A percentile compares a stretch with the other conserved stretches of the same genome.
Evolutionary conservation across 768 basidiomycete genomes (phyloP).

Genomic region (Fomitopsis pulvina): DNA sequence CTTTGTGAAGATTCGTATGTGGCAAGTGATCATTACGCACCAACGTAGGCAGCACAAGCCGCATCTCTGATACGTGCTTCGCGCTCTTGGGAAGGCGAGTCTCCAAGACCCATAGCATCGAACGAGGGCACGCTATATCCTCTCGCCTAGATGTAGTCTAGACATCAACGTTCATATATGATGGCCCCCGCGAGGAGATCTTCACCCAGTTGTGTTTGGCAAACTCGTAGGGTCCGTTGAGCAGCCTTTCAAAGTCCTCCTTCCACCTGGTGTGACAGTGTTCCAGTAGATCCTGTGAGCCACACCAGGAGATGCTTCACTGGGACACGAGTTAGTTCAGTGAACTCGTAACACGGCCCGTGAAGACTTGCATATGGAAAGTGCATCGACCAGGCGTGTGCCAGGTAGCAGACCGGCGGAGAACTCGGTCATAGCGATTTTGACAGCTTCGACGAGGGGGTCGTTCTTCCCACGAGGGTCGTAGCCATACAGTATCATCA

Average conservation of each 20-base stretch:
- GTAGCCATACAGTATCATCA: constrained; percentile 24
- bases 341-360: neutral
- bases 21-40: no score
- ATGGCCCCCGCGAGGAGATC: constrained; percentile 2
- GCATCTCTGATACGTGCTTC: constrained; percentile 13
- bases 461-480: constrained; percentile 25
- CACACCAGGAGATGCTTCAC: constrained; percentile 32
- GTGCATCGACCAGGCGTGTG: constrained; percentile 23
- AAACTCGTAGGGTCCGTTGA: constrained; percentile 23
- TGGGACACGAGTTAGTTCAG: constrained; percentile 1
- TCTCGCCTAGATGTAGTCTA: constrained; percentile 8
- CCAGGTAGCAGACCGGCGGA: constrained; percentile 22
- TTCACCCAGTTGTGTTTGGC: constrained; percentile 26
- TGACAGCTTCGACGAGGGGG: constrained; percentile 29
- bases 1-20: no score
- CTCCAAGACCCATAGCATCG: constrained; percentile 10
- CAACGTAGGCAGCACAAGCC: constrained; percentile 10
- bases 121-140: constrained; percentile 14
- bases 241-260: constrained; percentile 10
- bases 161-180: neutral
- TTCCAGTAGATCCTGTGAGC: constrained; percentile 29
- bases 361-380: constrained; percentile 19
- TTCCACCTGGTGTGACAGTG: no score
- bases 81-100: neutral
- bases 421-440: constrained; percentile 22